These are phyloP conservation scores for Trichoderma asperellum DNA, from an alignment of 2,329 filamentous ascomycete genomes.

Conservation along the genomic window DNA sequence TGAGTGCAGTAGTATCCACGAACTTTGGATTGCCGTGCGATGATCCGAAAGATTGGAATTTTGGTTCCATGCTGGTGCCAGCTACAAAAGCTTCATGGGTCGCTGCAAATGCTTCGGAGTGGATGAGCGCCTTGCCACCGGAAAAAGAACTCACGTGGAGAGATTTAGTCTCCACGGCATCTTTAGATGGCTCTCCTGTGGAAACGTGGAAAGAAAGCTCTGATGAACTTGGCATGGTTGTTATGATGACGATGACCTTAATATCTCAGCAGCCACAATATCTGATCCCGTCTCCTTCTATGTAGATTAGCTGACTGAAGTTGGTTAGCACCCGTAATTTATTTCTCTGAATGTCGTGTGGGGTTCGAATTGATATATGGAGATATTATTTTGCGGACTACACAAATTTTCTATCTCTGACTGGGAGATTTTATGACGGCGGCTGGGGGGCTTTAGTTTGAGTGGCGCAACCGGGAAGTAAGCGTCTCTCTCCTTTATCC, in stretches of 20 bases:
- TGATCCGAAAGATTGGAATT: conserved; percentile 7
- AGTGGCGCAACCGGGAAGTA: not conserved
- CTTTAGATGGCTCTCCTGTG: not conserved
- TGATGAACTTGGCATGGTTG: conserved; percentile 24
- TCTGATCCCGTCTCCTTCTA: not conserved
- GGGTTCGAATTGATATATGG: not conserved
- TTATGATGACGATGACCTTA: conserved; percentile 17
- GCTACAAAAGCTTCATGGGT: conserved; percentile 18
- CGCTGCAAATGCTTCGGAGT: not conserved
- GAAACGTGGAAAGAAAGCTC: conserved; percentile 16
- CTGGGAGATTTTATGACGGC: too few relatives aligned
- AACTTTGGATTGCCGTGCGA: conserved; percentile 15
- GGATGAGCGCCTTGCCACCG: not conserved
- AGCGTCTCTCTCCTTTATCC: too few relatives aligned
- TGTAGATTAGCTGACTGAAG: not conserved
- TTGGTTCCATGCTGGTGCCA: conserved; percentile 3
- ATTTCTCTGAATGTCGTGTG: not conserved
- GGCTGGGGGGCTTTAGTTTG: too few relatives aligned
- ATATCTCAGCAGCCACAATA: not conserved
- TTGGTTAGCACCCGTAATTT: not conserved
- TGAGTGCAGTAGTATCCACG: conserved; percentile 13
- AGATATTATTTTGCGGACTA: not conserved
- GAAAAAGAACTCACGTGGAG: conserved; percentile 2
- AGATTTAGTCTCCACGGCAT: not conserved
- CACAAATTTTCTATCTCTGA: not conserved